Conservation (phyloP, 179 eudicot species). For the Drosera spatulata region DNA sequence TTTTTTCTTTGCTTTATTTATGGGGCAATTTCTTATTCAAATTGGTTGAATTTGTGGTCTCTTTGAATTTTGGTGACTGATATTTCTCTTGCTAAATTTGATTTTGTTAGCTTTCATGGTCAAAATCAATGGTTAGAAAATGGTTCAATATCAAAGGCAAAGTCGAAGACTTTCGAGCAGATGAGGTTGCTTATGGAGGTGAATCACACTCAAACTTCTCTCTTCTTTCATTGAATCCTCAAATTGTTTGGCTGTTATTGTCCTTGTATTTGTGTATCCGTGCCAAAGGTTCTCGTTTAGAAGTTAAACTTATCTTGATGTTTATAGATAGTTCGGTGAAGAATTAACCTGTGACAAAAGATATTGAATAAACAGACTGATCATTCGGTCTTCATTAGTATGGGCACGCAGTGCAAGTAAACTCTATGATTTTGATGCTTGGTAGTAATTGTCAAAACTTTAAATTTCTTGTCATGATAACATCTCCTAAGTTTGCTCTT, state of each 20-base stretch:
- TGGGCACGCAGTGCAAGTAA: no score
- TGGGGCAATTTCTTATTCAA: constrained; percentile 1
- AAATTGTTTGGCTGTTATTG: neutral
- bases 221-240: constrained; percentile 1
- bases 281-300: neutral
- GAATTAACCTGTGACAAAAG: no score
- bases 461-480: no score
- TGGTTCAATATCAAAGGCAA: constrained; percentile 80
- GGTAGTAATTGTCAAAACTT: no score
- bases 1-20: constrained; percentile 1
- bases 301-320: neutral
- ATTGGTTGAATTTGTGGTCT: neutral
- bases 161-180: constrained; percentile 44
- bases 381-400: no score
- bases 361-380: no score
- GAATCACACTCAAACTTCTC: neutral
- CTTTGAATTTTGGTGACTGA: neutral
- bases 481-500: no score
- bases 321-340: neutral
- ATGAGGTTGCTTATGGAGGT: constrained; percentile 59
- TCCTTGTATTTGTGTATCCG: constrained; percentile 1
- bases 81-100: constrained; percentile 10
- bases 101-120: constrained; percentile 68
- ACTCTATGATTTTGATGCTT: no score
- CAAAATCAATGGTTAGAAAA: constrained; percentile 72